Evolutionary conservation across 768 basidiomycete species (phyloP).

Genomic region (Boletus vermiculosoides): DNA sequence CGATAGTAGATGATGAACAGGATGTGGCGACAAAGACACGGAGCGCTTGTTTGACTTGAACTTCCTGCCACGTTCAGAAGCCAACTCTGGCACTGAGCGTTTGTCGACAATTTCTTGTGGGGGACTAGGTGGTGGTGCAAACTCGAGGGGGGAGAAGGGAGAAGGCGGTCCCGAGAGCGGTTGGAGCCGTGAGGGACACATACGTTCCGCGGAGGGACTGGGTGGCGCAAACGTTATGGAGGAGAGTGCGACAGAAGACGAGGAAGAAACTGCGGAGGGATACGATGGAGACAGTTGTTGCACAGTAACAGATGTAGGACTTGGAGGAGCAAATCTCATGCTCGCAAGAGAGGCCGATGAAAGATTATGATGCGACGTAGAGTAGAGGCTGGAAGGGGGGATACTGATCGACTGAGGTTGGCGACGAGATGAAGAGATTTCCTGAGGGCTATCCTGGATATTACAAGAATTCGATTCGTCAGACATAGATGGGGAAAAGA

Average conservation of each 20-base stretch:
- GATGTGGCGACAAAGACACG: conserved; percentile 29
- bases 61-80: conserved; percentile 37
- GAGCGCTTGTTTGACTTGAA: conserved; percentile 26
- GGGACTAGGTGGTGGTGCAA: conserved; percentile 23
- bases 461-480: conserved; percentile 12
- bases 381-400: conserved; percentile 20
- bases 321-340: conserved; percentile 34
- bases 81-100: conserved; percentile 47
- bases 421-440: conserved; percentile 9
- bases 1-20: conserved; percentile 7
- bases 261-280: conserved; percentile 4
- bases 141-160: conserved; percentile 32
- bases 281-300: conserved; percentile 13
- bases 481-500: conserved; percentile 33
- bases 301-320: conserved; percentile 14
- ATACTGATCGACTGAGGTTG: conserved; percentile 21
- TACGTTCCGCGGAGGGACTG: conserved; percentile 20
- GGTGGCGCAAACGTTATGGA: conserved; percentile 31
- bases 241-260: conserved; percentile 26
- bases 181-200: conserved; percentile 11
- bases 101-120: conserved; percentile 22
- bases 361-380: conserved; percentile 10
- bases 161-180: conserved; percentile 26
- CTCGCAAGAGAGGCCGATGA: conserved; percentile 30
- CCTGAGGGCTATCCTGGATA: conserved; percentile 1